Evolutionary conservation across 495 filamentous ascomycete species (phyloP), one percentile per base, ranked within the genome.

Genomic region (Pseudevernia furfuracea): DNA sequence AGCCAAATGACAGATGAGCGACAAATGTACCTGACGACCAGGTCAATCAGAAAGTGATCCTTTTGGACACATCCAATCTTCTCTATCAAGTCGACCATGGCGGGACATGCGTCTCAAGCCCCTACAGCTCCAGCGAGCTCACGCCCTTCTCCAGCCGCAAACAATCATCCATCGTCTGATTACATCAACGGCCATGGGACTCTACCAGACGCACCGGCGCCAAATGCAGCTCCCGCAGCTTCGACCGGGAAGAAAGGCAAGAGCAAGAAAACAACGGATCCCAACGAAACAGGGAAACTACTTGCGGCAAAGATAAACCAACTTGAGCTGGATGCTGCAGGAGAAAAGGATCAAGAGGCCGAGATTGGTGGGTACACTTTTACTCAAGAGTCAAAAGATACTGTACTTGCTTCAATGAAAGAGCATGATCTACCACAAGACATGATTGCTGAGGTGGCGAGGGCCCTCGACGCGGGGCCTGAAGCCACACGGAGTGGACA

Each of bases 251-350:
- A 91, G 83, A 89, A 90, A 80, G 82, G 83, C 67, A 87, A 91
- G 63, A 61, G 52, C 39, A 76, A 82, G 78, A 90, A 90, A 75
- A 74, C 82, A 37, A 76, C 88, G 38, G 92, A 96, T 74, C 87
- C 89, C 46, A 88, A 82, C 68, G 91, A 97, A 70, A 89, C 90
- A 15, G 89, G 88, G 46, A 96, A 97, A 77, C 82, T 96, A 62
- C 82, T 98, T 58, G 88, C 90, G 36, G 90, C 91, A 37, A 92
- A 93, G 75, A 97, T 98, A 68, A 93, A 92, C 32, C 95, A 97
- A 79, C 77, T 98, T 67, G 94, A 98, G 74, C 86, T 88, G 44
- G 91, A 96, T 80, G 87, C 87, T 59, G 91, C 91, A 30, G 90
- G 90, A 60, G 92, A 97, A 68, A 96, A 94, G 77, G 92, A 97